phyloP scores from a whole-genome alignment of 2,329 filamentous ascomycete genomes.

The Clarireedia homoeocarpa region DNA sequence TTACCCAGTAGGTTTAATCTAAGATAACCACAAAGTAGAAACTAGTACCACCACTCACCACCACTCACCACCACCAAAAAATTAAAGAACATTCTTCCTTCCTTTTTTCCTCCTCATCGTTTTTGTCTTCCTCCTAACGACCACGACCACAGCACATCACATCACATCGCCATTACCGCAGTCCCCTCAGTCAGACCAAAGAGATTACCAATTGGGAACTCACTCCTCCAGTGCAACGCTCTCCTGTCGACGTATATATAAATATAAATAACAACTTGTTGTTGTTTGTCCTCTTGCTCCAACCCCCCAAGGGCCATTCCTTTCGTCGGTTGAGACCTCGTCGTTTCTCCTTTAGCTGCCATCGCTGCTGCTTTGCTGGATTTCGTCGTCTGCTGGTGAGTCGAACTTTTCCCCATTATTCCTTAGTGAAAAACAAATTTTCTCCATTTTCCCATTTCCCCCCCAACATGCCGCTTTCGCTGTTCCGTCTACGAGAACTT shows the following conservation, averaged over 20 bases:
- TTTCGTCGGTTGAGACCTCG: not conserved
- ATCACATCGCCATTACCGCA: too few species aligned
- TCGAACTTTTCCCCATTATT: not conserved
- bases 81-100: too few species aligned
- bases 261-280: not conserved
- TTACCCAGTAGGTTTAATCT: too few species aligned
- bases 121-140: too few species aligned
- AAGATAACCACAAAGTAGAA: too few species aligned
- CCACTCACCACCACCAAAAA: too few species aligned
- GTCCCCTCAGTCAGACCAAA: not conserved
- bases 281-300: not conserved
- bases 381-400: conserved; percentile 1
- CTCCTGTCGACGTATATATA: not conserved
- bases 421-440: conserved; percentile 5
- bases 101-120: too few species aligned
- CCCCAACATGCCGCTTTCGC: conserved; percentile 6
- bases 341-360: not conserved
- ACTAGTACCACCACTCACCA: too few species aligned
- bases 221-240: not conserved
- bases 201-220: not conserved
- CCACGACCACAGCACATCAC: too few species aligned
- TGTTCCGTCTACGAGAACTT: not conserved
- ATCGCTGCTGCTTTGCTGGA: not conserved
- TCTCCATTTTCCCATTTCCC: conserved; percentile 4
- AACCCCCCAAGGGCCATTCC: not conserved